Evolutionary conservation across 2,329 filamentous ascomycete species (phyloP).

Genomic region (Cytospora paraplurivora): DNA sequence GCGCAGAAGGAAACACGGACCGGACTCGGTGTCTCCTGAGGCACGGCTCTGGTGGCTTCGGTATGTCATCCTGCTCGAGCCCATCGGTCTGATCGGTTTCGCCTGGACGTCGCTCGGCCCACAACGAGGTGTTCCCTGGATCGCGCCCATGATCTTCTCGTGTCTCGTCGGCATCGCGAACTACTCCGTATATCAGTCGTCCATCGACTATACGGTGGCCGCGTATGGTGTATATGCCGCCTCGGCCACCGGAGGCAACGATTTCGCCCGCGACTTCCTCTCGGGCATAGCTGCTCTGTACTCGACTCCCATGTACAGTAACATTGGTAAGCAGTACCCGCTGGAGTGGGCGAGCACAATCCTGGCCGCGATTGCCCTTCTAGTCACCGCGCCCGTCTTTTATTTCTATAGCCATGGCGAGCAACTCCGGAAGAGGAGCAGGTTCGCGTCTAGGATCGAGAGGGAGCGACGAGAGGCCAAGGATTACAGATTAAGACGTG

Average conservation of each 20-base stretch:
- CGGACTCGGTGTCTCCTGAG: slow-evolving; percentile 50
- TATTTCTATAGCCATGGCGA: slow-evolving; percentile 60
- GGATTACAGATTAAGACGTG: neutral
- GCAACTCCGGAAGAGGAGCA: slow-evolving; percentile 50
- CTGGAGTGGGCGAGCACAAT: slow-evolving; percentile 57
- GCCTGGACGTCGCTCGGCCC: slow-evolving; percentile 61
- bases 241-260: slow-evolving; percentile 62
- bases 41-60: slow-evolving; percentile 62
- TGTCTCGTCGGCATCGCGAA: slow-evolving; percentile 65
- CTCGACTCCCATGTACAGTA: slow-evolving; percentile 56
- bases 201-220: slow-evolving; percentile 69
- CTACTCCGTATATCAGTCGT: slow-evolving; percentile 64
- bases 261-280: slow-evolving; percentile 65
- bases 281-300: slow-evolving; percentile 65
- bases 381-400: slow-evolving; percentile 57
- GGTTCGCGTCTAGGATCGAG: slow-evolving; percentile 48
- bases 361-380: slow-evolving; percentile 50
- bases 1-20: slow-evolving; percentile 30
- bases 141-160: slow-evolving; percentile 61
- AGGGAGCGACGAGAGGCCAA: slow-evolving; percentile 14
- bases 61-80: slow-evolving; percentile 59
- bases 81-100: slow-evolving; percentile 64
- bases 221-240: slow-evolving; percentile 68
- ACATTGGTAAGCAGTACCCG: slow-evolving; percentile 44
- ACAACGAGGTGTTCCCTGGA: slow-evolving; percentile 56